These are phyloP conservation scores for Soucietia sequanensis DNA, from an alignment of 805 yeast species.

Conservation along the genomic window DNA sequence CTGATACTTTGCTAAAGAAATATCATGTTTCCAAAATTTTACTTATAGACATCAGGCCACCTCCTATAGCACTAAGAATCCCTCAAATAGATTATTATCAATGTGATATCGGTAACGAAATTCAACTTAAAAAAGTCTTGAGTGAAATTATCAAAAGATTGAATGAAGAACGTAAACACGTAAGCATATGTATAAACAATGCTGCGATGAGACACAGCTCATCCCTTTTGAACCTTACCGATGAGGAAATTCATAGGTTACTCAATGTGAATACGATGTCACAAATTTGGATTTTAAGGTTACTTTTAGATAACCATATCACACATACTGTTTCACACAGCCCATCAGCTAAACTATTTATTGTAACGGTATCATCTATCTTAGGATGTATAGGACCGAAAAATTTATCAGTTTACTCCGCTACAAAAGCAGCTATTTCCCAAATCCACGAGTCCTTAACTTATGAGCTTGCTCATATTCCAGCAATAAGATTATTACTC, in stretches of 20 bases:
- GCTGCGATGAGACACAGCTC: constrained; percentile 47
- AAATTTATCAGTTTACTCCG: constrained; percentile 47
- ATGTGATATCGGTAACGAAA: constrained; percentile 23
- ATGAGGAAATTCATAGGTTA: constrained; percentile 18
- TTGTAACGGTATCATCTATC: constrained; percentile 47
- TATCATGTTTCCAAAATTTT: constrained; percentile 21
- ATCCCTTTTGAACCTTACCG: constrained; percentile 22
- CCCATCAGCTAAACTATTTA: constrained; percentile 19
- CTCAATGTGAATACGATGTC: constrained; percentile 34
- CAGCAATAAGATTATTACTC: constrained; percentile 31
- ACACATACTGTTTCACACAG: constrained; percentile 4
- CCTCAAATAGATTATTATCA: constrained; percentile 16
- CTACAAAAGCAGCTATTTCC: constrained; percentile 46
- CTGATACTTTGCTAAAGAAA: constrained; percentile 16
- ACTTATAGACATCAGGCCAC: constrained; percentile 28
- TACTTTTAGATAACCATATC: constrained; percentile 20
- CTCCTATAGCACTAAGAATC: constrained; percentile 5
- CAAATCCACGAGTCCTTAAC: constrained; percentile 46
- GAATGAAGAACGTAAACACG: constrained; percentile 7
- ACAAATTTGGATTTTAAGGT: constrained; percentile 23
- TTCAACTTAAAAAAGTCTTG: constrained; percentile 13
- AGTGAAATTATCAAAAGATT: constrained; percentile 20
- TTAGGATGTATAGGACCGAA: constrained; percentile 50
- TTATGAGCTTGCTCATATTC: constrained; percentile 30
- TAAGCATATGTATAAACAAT: constrained; percentile 40